Base-by-base conservation (phyloP, 1,284 basidiomycete species). In the Boletus coffeatus region DNA sequence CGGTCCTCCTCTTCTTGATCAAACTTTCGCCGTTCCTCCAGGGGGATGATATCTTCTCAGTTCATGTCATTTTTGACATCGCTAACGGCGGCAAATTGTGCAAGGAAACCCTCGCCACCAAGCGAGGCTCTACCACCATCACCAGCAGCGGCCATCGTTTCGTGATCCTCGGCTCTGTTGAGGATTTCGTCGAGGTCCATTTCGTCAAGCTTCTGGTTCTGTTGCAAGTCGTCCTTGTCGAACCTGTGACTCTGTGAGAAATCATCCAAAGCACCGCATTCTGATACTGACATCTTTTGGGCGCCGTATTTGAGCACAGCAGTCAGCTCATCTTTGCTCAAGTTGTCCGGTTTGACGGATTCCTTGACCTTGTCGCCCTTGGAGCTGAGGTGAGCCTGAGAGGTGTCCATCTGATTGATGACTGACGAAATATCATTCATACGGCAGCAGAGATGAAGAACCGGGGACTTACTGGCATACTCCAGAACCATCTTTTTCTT, bases 401-500 rank as follows among this genome's bases (percentile, higher is more conserved):
- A 96, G 36, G 97, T 99, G 79, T 99, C 97, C 90, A 99, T 98
- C 79, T 99, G 96, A 78, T 98, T 96, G 81, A 99, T 98, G 80
- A 99, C 93, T 94, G 73, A 61, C 61, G 36, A 58, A 60, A 61
- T 13, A 18, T 63, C 37, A 56, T 64, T 63, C 59, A 64, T 55
- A 61, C 32, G 16, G n/a, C 7, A 43, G 39, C 34, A 43, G 34
- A 61, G 32, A 67, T 61, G 59, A 63, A 70, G 53, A 13, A 8
- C 11, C 56, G 55, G 62, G 58, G 61, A 88, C 93, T 75, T 75
- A 96, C 94, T 98, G 59, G 96, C 97, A 80, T 99, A 98, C 77
- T 99, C 97, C 68, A 99, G 81, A 61, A 99, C 94, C 96, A 99
- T 99, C 82, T 99, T 99, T 80, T 96, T 92, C 84, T 97, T 96